These are phyloP conservation scores for Licmophora abbreviata DNA, from an alignment of 108 stramenopile genomes.

Conservation along the genomic window DNA sequence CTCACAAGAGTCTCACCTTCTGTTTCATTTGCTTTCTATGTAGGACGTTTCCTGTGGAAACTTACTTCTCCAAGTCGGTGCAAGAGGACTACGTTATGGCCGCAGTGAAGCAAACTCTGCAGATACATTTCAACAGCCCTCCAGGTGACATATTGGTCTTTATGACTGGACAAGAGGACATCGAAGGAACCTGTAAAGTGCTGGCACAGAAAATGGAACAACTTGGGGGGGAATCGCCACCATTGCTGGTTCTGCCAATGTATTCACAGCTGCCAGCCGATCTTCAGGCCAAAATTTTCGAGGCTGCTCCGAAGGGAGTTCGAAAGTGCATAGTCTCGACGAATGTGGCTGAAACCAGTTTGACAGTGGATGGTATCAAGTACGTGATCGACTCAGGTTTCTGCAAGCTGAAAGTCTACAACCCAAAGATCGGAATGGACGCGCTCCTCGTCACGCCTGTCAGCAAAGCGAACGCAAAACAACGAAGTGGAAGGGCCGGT, in stretches of 20 bases:
- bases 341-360: constrained; percentile 98
- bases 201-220: constrained; percentile 88
- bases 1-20: no score
- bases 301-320: constrained; percentile 85
- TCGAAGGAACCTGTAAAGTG: constrained; percentile 92
- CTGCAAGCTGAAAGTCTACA: constrained; percentile 99
- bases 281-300: constrained; percentile 97
- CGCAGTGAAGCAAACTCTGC: constrained; percentile 95
- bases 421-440: constrained; percentile 99
- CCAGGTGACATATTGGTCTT: constrained; percentile 98
- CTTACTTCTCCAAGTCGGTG: constrained; percentile 83
- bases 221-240: constrained; percentile 80
- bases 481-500: constrained; percentile 94
- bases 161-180: constrained; percentile 99
- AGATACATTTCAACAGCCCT: constrained; percentile 94
- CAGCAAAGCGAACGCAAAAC: constrained; percentile 96
- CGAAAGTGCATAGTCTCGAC: constrained; percentile 98
- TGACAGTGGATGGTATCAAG: constrained; percentile 96
- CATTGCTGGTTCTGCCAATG: constrained; percentile 96
- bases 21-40: no score
- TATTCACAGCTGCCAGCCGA: constrained; percentile 98
- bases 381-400: constrained; percentile 93
- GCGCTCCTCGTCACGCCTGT: constrained; percentile 95
- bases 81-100: constrained; percentile 98
- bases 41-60: constrained; percentile 96